Conservation (phyloP, 768 basidiomycete genomes). For the Obba rivulosa region DNA sequence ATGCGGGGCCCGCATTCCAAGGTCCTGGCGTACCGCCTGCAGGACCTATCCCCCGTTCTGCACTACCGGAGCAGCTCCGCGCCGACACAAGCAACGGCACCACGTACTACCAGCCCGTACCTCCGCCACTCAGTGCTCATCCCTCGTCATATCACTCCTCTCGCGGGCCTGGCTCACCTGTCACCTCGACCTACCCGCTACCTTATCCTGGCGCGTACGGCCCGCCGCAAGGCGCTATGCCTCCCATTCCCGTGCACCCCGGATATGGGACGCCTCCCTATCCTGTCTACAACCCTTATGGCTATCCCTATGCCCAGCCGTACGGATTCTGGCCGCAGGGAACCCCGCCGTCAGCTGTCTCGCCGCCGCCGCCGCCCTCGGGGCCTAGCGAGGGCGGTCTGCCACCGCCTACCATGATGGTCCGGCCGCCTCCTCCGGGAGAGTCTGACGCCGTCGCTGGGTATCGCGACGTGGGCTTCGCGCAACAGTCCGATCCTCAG, state of each 20-base stretch:
- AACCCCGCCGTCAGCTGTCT: constrained; percentile 2
- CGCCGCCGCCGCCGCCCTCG: constrained; percentile 2
- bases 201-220: constrained; percentile 11
- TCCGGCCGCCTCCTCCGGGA: constrained; percentile 28
- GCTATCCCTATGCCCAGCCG: constrained; percentile 29
- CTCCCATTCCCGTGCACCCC: constrained; percentile 10
- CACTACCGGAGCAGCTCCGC: background rate
- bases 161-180: constrained; percentile 13
- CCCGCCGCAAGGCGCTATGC: constrained; percentile 8
- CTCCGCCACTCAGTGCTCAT: constrained; percentile 5
- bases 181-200: constrained; percentile 11
- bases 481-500: background rate
- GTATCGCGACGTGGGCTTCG: constrained; percentile 25
- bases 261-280: constrained; percentile 29
- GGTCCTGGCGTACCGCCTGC: background rate
- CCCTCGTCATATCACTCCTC: constrained; percentile 17
- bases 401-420: constrained; percentile 27
- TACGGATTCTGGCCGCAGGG: constrained; percentile 32
- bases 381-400: constrained; percentile 8
- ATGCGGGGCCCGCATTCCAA: background rate
- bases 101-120: constrained; percentile 8
- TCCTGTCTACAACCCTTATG: constrained; percentile 29
- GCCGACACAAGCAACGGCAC: background rate
- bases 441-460: constrained; percentile 31
- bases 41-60: background rate